Base-by-base conservation (phyloP, 2,329 filamentous ascomycete species). In the Colletotrichum ledebouriae region DNA sequence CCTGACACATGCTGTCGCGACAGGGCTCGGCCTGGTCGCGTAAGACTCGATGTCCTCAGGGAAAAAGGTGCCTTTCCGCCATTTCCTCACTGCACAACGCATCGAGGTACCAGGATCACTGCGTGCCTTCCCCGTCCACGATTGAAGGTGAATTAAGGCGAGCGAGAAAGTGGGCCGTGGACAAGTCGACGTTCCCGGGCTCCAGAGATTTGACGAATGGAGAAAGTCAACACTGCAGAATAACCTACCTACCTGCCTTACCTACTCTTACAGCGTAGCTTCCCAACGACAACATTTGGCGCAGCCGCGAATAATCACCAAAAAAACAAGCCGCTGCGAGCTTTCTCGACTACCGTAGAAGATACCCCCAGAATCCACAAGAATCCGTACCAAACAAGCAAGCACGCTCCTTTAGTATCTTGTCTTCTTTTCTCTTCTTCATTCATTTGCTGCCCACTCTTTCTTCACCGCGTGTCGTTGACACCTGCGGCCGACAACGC, bases 1-100 rank as follows among this genome's bases (percentile, higher is more conserved):
- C 73, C 71, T 75, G 74, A 77, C 76, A 78, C 74, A 76, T 75
- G 73, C 72, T 67, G 73, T 76, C 74, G 76, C 76, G 75, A 78
- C 75, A 76, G 77, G 75, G 73, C 67, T 66, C 71, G 71, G 73
- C 70, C 60, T 65, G 71, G 44, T 68, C 68, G 68, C 68, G 70
- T 71, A 63, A 71, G 55, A 42, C 62, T 25, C 55, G 42, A 63
- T 50, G 37, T n/a, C 34, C 22, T 46, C 37, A 56, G 34, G 29
- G 29, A 37, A 11, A 59, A 67, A 63, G 60, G 67, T 71, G 60
- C 37, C 42, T 39, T 60, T 22, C 15, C 11, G 49, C 70, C 15
- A 20, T 70, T 71, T 50, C 41, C 20, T 55, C 46, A 20, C 55
- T 22, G 42, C 62, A 37, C 33, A 34, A 65, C 29, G 12, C 49